Percentiles rank a stretch among this genome's conserved stretches.
phyloP scores from a whole-genome alignment of 2,329 filamentous ascomycete genomes.

The Daldinia sp. region DNA sequence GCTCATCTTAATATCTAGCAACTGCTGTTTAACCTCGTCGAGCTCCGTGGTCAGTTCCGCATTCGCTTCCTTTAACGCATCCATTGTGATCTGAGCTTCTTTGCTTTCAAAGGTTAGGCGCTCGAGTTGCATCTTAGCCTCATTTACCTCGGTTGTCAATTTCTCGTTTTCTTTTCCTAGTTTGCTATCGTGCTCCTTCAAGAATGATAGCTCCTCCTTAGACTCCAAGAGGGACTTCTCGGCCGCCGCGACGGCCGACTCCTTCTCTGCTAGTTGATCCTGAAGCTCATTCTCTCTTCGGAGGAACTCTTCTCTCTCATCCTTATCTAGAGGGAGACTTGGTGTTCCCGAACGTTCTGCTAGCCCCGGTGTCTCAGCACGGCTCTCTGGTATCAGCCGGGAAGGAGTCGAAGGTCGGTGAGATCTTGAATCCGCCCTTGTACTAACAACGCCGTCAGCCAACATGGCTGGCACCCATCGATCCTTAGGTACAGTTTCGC shows the following conservation, averaged over 20 bases:
- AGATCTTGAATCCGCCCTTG: slow-evolving; percentile 54
- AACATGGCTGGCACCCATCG: slow-evolving; percentile 78
- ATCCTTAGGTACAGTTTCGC: slow-evolving; percentile 88
- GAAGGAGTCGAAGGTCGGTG: slow-evolving; percentile 63
- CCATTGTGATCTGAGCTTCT: slow-evolving; percentile 97
- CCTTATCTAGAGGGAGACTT: slow-evolving; percentile 88
- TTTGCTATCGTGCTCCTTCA: slow-evolving; percentile 87
- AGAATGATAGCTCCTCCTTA: slow-evolving; percentile 83
- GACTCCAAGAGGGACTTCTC: slow-evolving; percentile 84
- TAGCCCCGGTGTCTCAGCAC: slow-evolving; percentile 69
- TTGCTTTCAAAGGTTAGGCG: slow-evolving; percentile 95
- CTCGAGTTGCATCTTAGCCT: slow-evolving; percentile 96
- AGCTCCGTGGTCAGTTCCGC: slow-evolving; percentile 89
- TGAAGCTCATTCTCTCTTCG: slow-evolving; percentile 96
- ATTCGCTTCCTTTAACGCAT: slow-evolving; percentile 95
- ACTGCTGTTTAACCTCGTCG: slow-evolving; percentile 94
- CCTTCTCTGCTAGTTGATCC: slow-evolving; percentile 93
- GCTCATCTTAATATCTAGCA: slow-evolving; percentile 95
- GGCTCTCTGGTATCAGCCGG: slow-evolving; percentile 62
- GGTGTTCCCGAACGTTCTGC: slow-evolving; percentile 89
- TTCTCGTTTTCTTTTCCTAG: slow-evolving; percentile 90
- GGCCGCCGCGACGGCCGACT: slow-evolving; percentile 78
- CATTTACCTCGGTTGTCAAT: slow-evolving; percentile 84
- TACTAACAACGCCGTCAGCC: slow-evolving; percentile 57
- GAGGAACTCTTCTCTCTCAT: slow-evolving; percentile 95